phyloP scores from a whole-genome alignment of 2,329 filamentous ascomycete genomes.

The Cladobotryum protrusum region DNA sequence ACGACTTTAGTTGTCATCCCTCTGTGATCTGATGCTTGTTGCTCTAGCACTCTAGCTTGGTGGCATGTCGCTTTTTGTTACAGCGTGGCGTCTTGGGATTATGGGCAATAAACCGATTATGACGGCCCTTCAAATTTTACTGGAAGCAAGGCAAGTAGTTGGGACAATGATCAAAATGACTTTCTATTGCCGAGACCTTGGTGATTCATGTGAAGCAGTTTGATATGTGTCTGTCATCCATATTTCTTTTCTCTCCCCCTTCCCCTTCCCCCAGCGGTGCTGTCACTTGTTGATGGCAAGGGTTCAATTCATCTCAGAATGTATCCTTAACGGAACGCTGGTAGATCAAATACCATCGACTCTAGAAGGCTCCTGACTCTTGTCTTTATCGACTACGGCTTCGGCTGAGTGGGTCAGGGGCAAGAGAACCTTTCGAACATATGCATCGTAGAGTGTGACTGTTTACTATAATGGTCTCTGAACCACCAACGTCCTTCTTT shows the following conservation, averaged over 20 bases:
- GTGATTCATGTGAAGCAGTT: no score
- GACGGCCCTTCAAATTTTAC: constrained; percentile 10
- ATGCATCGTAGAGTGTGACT: not conserved
- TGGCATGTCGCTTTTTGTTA: constrained; percentile 13
- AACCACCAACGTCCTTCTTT: not conserved
- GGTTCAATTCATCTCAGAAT: constrained; percentile 61
- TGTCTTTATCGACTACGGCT: constrained; percentile 19
- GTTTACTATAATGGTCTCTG: not conserved
- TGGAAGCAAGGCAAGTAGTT: constrained; percentile 20
- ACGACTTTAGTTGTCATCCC: constrained; percentile 3
- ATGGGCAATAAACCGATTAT: constrained; percentile 7
- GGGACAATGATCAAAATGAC: constrained; percentile 1
- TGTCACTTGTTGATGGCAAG: constrained; percentile 67
- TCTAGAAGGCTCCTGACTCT: constrained; percentile 34
- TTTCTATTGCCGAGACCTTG: not conserved
- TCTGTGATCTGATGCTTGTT: constrained; percentile 3
- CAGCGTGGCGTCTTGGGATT: constrained; percentile 32
- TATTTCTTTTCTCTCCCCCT: not conserved
- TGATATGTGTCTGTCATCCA: no score
- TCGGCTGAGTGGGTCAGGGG: constrained; percentile 29
- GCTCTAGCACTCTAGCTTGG: constrained; percentile 4
- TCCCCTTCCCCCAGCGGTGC: constrained; percentile 57
- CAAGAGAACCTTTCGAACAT: constrained; percentile 40
- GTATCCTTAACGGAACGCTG: constrained; percentile 79
- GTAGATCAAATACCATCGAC: constrained; percentile 46